phyloP scores from a whole-genome alignment of 768 basidiomycete species.

The Sistotremastrum niveocremeum region DNA sequence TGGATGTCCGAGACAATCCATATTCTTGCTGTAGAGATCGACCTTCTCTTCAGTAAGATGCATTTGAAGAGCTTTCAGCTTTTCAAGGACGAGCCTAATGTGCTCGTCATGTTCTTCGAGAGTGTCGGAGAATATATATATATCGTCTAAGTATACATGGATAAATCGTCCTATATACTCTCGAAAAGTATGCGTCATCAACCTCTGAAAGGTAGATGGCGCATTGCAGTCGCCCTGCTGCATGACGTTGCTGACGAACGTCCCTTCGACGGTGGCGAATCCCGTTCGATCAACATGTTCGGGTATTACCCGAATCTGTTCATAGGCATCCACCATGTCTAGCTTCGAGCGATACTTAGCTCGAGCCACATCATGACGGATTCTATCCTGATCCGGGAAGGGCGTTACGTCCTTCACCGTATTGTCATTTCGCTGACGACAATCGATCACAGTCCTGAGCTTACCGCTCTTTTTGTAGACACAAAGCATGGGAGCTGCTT shows the following conservation, averaged over 20 bases:
- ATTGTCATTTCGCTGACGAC: constrained; percentile 12
- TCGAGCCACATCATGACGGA: constrained; percentile 4
- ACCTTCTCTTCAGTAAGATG: constrained; percentile 22
- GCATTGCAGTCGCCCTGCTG: constrained; percentile 35
- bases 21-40: constrained; percentile 15
- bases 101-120: constrained; percentile 10
- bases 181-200: constrained; percentile 29
- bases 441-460: constrained; percentile 23
- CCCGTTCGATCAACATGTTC: constrained; percentile 20
- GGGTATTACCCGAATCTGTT: constrained; percentile 23
- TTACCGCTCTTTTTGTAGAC: constrained; percentile 21
- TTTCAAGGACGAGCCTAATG: constrained; percentile 14
- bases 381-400: constrained; percentile 11
- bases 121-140: constrained; percentile 24
- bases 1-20: constrained; percentile 27
- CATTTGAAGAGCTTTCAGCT: constrained; percentile 15
- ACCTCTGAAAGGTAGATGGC: constrained; percentile 29
- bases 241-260: constrained; percentile 25
- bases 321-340: constrained; percentile 28
- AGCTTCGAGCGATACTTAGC: constrained; percentile 23
- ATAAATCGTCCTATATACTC: constrained; percentile 6
- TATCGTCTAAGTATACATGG: constrained; percentile 30
- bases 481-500: constrained; percentile 21
- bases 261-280: constrained; percentile 24
- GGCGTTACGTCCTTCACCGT: constrained; percentile 10